Conservation (phyloP, 2,329 filamentous ascomycete genomes). For the Scedosporium dehoogii region DNA sequence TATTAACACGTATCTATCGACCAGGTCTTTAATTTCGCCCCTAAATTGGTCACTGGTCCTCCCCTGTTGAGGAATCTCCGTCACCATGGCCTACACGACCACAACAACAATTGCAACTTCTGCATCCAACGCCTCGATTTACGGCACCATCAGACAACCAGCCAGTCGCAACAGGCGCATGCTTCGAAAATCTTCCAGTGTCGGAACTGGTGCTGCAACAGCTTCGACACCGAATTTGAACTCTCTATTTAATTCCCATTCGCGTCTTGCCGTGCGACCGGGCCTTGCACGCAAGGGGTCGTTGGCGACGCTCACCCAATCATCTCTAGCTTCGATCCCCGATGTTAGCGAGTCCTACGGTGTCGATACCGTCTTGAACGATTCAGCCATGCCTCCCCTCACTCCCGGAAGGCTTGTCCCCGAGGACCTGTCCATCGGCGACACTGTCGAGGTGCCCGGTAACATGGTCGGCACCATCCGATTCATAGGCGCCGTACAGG, state of each 20-base stretch:
- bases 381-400: constrained; percentile 26
- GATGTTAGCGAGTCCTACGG: constrained; percentile 57
- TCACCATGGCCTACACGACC: constrained; percentile 6
- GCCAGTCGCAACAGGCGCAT: constrained; percentile 29
- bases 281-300: constrained; percentile 60
- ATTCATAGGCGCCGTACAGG: constrained; percentile 77
- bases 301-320: constrained; percentile 56
- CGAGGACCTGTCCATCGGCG: constrained; percentile 60
- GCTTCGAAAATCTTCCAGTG: constrained; percentile 31
- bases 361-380: constrained; percentile 39
- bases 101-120: constrained; percentile 23
- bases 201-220: constrained; percentile 28
- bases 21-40: background rate
- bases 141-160: constrained; percentile 21
- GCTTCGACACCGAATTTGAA: constrained; percentile 51
- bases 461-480: constrained; percentile 85
- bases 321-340: constrained; percentile 54
- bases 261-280: constrained; percentile 27
- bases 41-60: background rate
- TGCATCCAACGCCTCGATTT: constrained; percentile 32
- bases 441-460: constrained; percentile 82
- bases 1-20: background rate
- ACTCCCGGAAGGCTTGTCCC: constrained; percentile 42
- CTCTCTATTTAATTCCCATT: constrained; percentile 38
- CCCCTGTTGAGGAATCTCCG: constrained; percentile 6